Evolutionary conservation across 164 flowering plant species (phyloP), one percentile per base, ranked within the genome.

Genomic region (Akebia trifoliata): DNA sequence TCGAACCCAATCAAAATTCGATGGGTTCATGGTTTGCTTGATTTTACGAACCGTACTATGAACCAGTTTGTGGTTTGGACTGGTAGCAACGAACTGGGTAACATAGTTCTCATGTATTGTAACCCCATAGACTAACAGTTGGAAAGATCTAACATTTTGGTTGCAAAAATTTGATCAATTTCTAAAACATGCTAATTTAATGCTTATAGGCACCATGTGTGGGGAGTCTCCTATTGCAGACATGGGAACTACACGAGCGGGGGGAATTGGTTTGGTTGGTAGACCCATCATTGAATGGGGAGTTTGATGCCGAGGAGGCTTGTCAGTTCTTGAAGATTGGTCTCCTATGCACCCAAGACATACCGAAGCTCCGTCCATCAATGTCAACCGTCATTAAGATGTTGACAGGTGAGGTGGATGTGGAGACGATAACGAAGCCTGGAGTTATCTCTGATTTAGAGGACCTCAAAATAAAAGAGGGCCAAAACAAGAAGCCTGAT

Each of bases 311-410:
- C 2, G 86, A 84, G 50, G 81, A 83, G 63, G 97, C 95, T 30
- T 81, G 81, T 61, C 65, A 60, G 55, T 80, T 74, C 69, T 61
- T 89, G 35, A 86, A 84, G 63, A 68, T 85, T 24, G 97, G 77
- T 25, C 87, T 89, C 34, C 78, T 89, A 28, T 89, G 97, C 76
- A 84, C 92, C 20, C 94, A 86, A 65, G 97, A 85, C 61, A 11
- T 59, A 22, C 84, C 90, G 4, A 89, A 79, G 69, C 90, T 78
- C 35, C 77, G 97, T 39, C 95, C 97, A 42, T 62, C 84, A 54
- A 89, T 89, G 97, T 78, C 95, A 6, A 67, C 80, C 4, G 83
- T 81, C 11, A 85, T 86, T 30, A 83, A 72, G 73, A 76, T 89
- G 95, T 72, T 89, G 9, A 70, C 62, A 0, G 87, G 86, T 8